A percentile compares a stretch with the other conserved stretches of the same genome.
phyloP scores from a whole-genome alignment of 78 protist species.

The Trichosphaerium sp. region DNA sequence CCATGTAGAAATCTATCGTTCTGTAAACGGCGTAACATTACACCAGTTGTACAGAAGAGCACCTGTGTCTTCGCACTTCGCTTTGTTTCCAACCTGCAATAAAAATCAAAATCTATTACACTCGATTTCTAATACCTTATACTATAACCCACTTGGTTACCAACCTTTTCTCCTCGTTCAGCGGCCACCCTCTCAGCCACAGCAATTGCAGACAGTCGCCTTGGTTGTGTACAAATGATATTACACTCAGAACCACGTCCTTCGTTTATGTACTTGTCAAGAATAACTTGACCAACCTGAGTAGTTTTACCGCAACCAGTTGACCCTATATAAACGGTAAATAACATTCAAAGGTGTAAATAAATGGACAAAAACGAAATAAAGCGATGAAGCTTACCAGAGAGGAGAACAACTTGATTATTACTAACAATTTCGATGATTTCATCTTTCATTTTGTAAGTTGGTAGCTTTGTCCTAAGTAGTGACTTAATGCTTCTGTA shows the following conservation, averaged over 20 bases:
- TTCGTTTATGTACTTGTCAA: constrained; percentile 19
- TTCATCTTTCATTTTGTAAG: no score
- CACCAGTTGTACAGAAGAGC: constrained; percentile 74
- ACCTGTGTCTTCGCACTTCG: constrained; percentile 34
- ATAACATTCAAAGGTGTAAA: no score
- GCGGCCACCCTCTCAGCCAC: constrained; percentile 77
- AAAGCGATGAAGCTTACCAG: no score
- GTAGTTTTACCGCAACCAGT: constrained; percentile 93
- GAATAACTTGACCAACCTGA: constrained; percentile 74
- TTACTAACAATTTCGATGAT: no score
- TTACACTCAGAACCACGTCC: constrained; percentile 23
- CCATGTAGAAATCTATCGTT: background rate
- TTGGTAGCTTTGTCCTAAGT: no score
- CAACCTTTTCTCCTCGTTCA: constrained; percentile 53
- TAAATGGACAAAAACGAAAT: no score
- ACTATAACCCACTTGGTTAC: constrained; percentile 63
- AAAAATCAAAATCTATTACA: no score
- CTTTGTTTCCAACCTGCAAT: constrained; percentile 25
- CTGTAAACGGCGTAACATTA: constrained; percentile 37
- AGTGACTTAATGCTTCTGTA: no score
- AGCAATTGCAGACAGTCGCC: constrained; percentile 77
- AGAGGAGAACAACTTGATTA: no score
- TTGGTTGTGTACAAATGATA: constrained; percentile 81
- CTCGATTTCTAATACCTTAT: no score
- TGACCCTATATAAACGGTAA: no score